phyloP scores from a whole-genome alignment of 768 basidiomycete species.

The Scleroderma citrinum region DNA sequence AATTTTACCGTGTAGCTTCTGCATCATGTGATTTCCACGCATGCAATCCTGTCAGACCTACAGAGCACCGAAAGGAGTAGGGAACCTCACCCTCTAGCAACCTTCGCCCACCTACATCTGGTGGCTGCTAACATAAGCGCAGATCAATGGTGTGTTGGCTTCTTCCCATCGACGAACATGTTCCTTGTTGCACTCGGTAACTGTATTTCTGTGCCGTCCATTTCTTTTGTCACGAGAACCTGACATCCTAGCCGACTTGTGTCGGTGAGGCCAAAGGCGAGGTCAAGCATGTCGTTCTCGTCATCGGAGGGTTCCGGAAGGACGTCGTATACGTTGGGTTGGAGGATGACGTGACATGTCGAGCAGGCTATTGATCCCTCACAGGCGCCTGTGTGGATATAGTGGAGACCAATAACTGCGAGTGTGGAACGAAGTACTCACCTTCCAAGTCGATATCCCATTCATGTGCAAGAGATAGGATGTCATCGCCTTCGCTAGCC shows the following conservation, averaged over 20 bases:
- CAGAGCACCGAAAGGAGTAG: no score
- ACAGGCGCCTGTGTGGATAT: slow-evolving; percentile 92
- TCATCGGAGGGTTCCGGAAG: slow-evolving; percentile 94
- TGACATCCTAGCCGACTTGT: slow-evolving; percentile 82
- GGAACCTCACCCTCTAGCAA: no score
- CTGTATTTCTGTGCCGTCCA: slow-evolving; percentile 82
- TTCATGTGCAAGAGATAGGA: slow-evolving; percentile 88
- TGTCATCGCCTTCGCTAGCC: slow-evolving; percentile 90
- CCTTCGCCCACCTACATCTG: not conserved
- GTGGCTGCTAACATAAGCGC: not conserved
- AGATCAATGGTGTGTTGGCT: slow-evolving; percentile 41
- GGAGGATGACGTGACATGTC: slow-evolving; percentile 86
- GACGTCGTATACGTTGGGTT: slow-evolving; percentile 74
- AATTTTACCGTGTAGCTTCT: no score
- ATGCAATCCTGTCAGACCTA: no score
- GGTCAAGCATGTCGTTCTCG: slow-evolving; percentile 97
- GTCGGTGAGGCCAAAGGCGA: slow-evolving; percentile 95
- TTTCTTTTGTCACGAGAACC: slow-evolving; percentile 67
- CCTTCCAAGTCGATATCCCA: slow-evolving; percentile 96
- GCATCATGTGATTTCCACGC: no score
- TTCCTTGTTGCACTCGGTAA: slow-evolving; percentile 91
- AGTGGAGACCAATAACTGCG: not conserved
- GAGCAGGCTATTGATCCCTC: slow-evolving; percentile 97
- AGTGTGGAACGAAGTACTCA: slow-evolving; percentile 28
- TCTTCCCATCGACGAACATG: slow-evolving; percentile 90